Base-by-base conservation (phyloP, 2,329 filamentous ascomycete genomes). In the Pseudogymnoascus sp. region DNA sequence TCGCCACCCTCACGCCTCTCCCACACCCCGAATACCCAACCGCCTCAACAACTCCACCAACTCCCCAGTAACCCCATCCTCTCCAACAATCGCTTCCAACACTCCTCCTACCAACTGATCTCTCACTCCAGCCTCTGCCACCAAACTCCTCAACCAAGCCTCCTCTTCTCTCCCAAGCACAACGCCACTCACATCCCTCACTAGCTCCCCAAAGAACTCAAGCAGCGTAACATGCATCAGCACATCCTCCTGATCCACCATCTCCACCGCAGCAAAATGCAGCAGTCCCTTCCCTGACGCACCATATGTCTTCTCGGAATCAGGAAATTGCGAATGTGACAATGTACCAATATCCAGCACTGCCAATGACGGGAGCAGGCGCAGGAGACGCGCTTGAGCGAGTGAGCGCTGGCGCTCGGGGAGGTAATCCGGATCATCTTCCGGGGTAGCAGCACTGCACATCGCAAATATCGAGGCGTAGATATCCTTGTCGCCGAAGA, bases 401-500 rank as follows among this genome's bases (percentile, higher is more conserved):
- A 73, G 61, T 14, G 71, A 71, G 58, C 68, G 72, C 36, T 73
- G 71, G 60, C 68, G 66, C 37, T 68, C 66, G 37, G 71, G 67
- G 9, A 72, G 61, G 28, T 68, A 63, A 18, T 63, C 64, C 7
- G 64, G 63, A 6, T 53, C 64, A 4, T 43, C 60, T 8, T 66
- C 69, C 3, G 59, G 50, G 2, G 66, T 69, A 9, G 65, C 63
- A 15, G 62, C 66, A 41, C 69, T 70, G 41, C 71, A 72, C 7
- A 77, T 71, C 39, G 72, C 72, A 62, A 78, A 72, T 18, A 85
- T 71, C n/a, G 79, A 70, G 3, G 70, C 66, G 64, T 83, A 79
- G 22, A 77, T 69, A 11, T 76, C 71, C 1, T 69, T 70, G 50
- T 80, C 75, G 22, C 75, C 71, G 50, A 85, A 77, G 4, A 86